phyloP scores from a whole-genome alignment of 257 asterid species.

The Penstemon eatonii region DNA sequence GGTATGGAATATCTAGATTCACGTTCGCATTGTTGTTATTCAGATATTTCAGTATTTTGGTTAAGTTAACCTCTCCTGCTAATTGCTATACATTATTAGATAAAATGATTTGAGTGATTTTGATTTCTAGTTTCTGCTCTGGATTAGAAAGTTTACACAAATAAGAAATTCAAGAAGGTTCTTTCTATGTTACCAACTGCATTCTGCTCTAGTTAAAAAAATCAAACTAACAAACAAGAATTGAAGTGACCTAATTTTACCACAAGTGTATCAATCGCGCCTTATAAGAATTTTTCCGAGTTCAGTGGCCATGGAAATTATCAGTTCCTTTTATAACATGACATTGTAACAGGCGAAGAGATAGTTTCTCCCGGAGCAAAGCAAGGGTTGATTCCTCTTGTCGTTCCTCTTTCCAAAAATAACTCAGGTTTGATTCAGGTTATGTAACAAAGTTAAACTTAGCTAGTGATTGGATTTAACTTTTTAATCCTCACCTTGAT shows the following conservation, averaged over 20 bases:
- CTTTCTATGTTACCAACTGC: not conserved
- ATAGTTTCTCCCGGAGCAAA: conserved; percentile 86
- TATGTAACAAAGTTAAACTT: conserved; percentile 15
- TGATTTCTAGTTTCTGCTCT: conserved; percentile 1
- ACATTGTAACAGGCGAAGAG: conserved; percentile 57
- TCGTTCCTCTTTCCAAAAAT: conserved; percentile 72
- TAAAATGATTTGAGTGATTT: not conserved
- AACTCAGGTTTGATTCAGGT: conserved; percentile 51
- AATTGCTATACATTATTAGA: not conserved
- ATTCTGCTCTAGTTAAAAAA: not conserved
- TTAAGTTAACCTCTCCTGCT: not conserved
- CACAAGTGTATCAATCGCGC: conserved; percentile 1
- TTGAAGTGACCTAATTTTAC: not conserved
- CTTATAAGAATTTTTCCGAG: conserved; percentile 2
- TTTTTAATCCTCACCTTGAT: conserved; percentile 14
- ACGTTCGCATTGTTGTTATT: not conserved
- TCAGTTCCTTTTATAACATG: not conserved
- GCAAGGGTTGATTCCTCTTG: conserved; percentile 90
- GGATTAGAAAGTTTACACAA: not conserved
- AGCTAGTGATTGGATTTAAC: conserved; percentile 9
- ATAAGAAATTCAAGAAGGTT: not conserved
- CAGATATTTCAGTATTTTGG: too few relatives aligned
- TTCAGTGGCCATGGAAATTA: conserved; percentile 11
- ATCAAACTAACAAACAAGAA: not conserved
- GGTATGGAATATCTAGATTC: conserved; percentile 42